Conservation (phyloP, 441 rosid species). For the Gossypium davidsonii region DNA sequence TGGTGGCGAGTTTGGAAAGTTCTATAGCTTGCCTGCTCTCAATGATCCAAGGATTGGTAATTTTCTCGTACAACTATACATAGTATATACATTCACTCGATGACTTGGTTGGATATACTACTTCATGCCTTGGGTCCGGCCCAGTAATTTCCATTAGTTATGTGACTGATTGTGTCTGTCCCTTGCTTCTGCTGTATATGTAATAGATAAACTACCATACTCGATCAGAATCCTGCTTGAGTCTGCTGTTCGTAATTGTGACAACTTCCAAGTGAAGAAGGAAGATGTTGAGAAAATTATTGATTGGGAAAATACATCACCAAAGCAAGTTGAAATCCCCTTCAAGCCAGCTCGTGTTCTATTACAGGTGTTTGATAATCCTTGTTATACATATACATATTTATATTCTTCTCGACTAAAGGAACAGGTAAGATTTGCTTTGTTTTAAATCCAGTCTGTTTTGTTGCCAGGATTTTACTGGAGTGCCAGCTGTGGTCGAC, state of each 20-base stretch:
- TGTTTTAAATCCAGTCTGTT: slow-evolving; percentile 5
- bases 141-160: background rate
- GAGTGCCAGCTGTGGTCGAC: slow-evolving; percentile 98
- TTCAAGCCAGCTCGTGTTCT: slow-evolving; percentile 99
- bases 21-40: slow-evolving; percentile 84
- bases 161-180: background rate
- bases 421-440: background rate
- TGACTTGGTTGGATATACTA: background rate
- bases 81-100: background rate
- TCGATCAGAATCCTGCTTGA: slow-evolving; percentile 93
- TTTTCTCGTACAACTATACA: background rate
- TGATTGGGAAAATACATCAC: slow-evolving; percentile 88
- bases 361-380: slow-evolving; percentile 51
- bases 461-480: slow-evolving; percentile 82
- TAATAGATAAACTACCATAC: slow-evolving; percentile 82
- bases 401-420: background rate
- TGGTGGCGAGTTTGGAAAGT: slow-evolving; percentile 96
- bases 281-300: slow-evolving; percentile 92
- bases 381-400: background rate
- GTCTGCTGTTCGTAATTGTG: slow-evolving; percentile 95
- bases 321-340: slow-evolving; percentile 96
- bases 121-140: background rate
- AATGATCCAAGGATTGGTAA: slow-evolving; percentile 95
- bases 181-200: slow-evolving; percentile 13
- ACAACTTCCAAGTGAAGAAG: slow-evolving; percentile 94